Percentiles rank a stretch among this genome's conserved stretches.
Evolutionary conservation across 441 rosid species (phyloP).

Genomic region (Aleurites moluccanus): DNA sequence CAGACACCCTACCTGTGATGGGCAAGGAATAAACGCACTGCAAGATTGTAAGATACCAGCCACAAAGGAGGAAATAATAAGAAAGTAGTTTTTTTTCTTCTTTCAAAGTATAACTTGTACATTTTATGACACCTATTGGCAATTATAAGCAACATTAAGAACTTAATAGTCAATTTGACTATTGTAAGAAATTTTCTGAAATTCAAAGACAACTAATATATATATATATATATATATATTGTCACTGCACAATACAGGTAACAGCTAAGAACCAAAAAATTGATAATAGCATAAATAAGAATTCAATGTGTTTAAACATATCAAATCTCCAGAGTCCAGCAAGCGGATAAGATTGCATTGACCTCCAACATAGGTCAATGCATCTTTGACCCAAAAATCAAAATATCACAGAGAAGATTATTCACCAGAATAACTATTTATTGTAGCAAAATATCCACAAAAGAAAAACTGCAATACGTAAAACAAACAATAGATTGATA

Average conservation of each 20-base stretch:
- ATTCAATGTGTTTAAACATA: not conserved
- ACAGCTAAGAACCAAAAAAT: not conserved
- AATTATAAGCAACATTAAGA: not conserved
- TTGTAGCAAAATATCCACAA: not conserved
- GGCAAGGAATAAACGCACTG: conserved; percentile 6
- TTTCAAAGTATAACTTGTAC: not conserved
- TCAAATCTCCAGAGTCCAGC: not conserved
- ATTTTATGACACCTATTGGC: not conserved
- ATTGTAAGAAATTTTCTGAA: not conserved
- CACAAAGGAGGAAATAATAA: not conserved
- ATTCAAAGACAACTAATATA: not conserved
- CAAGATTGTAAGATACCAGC: not conserved
- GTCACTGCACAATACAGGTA: not conserved
- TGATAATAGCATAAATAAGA: not conserved
- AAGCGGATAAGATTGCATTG: not conserved
- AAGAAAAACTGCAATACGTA: not conserved
- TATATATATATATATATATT: too few relatives aligned
- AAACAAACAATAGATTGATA: conserved; percentile 3
- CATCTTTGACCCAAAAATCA: not conserved
- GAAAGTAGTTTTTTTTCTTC: conserved; percentile 3
- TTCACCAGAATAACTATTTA: not conserved
- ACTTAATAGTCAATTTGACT: not conserved
- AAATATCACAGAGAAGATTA: not conserved
- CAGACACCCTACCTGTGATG: conserved; percentile 5
- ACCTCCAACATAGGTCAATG: not conserved